These are phyloP conservation scores for Penicillium coprophilum DNA, from an alignment of 495 filamentous ascomycete species.

Conservation along the genomic window DNA sequence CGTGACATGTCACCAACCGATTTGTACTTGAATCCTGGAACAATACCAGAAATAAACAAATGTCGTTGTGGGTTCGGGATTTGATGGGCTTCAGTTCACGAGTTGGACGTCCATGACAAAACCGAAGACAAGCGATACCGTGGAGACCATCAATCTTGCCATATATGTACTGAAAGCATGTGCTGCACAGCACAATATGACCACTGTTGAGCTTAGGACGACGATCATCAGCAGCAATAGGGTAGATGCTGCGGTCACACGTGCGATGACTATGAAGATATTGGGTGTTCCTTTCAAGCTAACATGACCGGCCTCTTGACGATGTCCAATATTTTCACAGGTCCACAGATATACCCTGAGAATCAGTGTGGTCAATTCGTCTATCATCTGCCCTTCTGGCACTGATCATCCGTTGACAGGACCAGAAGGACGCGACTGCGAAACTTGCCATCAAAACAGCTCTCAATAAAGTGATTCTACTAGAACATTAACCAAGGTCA, in stretches of 20 bases:
- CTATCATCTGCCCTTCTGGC: no score
- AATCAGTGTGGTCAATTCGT: no score
- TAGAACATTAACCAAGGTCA: no score
- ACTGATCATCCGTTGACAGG: no score
- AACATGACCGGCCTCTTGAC: slow-evolving; percentile 29
- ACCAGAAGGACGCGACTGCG: no score
- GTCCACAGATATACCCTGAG: no score
- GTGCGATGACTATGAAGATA: slow-evolving; percentile 17
- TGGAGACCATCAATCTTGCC: slow-evolving; percentile 25
- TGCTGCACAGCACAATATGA: slow-evolving; percentile 3
- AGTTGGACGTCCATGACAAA: slow-evolving; percentile 44
- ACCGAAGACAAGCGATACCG: slow-evolving; percentile 22
- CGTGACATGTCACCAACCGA: slow-evolving; percentile 33
- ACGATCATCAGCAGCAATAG: slow-evolving; percentile 20
- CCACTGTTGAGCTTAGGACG: slow-evolving; percentile 10
- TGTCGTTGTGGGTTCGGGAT: slow-evolving; percentile 44
- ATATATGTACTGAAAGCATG: slow-evolving; percentile 10
- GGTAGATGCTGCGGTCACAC: slow-evolving; percentile 26
- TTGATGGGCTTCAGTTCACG: slow-evolving; percentile 39
- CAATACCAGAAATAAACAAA: slow-evolving; percentile 25
- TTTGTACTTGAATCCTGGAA: slow-evolving; percentile 40
- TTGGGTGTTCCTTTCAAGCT: slow-evolving; percentile 17
- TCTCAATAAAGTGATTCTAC: no score
- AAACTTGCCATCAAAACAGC: no score
- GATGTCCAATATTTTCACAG: no score